Evolutionary conservation across 257 asterid species (phyloP).

Genomic region (Nicotiana noctiflora): DNA sequence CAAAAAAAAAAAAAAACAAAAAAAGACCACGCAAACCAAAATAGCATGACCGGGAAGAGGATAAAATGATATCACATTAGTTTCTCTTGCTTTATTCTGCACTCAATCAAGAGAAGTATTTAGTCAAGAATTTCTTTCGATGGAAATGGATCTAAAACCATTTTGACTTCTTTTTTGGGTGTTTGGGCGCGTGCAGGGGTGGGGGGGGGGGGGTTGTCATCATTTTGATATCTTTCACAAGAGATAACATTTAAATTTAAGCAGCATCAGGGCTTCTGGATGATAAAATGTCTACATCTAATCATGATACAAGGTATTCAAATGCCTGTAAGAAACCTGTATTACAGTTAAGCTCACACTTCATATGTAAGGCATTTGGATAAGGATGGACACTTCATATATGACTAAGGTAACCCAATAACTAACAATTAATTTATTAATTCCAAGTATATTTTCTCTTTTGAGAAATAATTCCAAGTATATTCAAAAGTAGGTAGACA

Average conservation of each 20-base stretch:
- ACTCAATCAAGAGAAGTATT: neutral
- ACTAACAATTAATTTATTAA: neutral
- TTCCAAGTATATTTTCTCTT: neutral
- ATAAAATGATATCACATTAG: neutral
- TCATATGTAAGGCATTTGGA: neutral
- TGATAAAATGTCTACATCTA: neutral
- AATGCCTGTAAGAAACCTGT: neutral
- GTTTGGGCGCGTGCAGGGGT: too few species aligned
- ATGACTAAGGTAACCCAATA: neutral
- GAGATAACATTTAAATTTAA: neutral
- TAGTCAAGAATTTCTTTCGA: neutral
- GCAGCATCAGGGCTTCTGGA: neutral
- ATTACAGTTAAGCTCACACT: neutral
- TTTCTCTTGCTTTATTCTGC: neutral
- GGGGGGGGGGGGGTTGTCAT: too few species aligned
- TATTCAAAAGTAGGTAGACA: neutral
- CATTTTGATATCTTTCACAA: too few species aligned
- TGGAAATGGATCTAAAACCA: neutral
- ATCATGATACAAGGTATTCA: neutral
- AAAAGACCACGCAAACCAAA: too few species aligned
- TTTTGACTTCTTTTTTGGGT: neutral
- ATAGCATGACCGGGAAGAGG: neutral
- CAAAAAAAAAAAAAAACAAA: too few species aligned
- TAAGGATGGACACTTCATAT: too few species aligned
- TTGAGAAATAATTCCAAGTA: neutral